A percentile compares a stretch with the other conserved stretches of the same genome.
Evolutionary conservation across 2,329 filamentous ascomycete species (phyloP).

Genomic region (Penicillium olsonii): DNA sequence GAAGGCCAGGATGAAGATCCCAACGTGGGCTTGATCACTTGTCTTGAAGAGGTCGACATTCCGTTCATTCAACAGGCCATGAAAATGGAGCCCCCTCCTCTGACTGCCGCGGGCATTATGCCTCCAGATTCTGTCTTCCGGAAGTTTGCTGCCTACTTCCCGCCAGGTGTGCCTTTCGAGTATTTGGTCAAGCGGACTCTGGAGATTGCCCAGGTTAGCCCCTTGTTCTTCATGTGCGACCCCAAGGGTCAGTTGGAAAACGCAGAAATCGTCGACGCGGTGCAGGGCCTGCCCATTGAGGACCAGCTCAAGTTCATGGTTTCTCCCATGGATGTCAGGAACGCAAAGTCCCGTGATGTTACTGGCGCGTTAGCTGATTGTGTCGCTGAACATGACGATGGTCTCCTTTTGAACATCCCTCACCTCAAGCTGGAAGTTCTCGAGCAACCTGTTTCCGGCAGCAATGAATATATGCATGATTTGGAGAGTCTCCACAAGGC

Average conservation of each 20-base stretch:
- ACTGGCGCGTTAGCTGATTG: slow-evolving; percentile 67
- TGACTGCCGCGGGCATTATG: slow-evolving; percentile 71
- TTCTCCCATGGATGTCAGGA: slow-evolving; percentile 65
- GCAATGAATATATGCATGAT: slow-evolving; percentile 61
- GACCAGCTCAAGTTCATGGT: slow-evolving; percentile 77
- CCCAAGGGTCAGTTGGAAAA: slow-evolving; percentile 64
- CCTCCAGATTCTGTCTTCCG: slow-evolving; percentile 72
- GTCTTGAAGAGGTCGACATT: slow-evolving; percentile 72
- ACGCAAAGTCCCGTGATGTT: slow-evolving; percentile 45
- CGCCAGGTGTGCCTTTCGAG: slow-evolving; percentile 74
- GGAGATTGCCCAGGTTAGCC: slow-evolving; percentile 65
- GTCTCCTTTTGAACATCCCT: slow-evolving; percentile 70
- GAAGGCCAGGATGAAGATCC: slow-evolving; percentile 19
- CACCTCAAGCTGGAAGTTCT: slow-evolving; percentile 73
- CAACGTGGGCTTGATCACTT: slow-evolving; percentile 73
- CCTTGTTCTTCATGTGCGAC: slow-evolving; percentile 70
- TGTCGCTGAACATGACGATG: slow-evolving; percentile 67
- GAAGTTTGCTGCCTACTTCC: slow-evolving; percentile 79
- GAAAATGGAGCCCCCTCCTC: slow-evolving; percentile 61
- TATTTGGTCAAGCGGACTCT: slow-evolving; percentile 77
- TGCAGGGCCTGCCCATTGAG: slow-evolving; percentile 64
- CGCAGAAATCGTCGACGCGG: slow-evolving; percentile 73
- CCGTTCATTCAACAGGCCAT: slow-evolving; percentile 64
- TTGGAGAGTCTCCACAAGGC: slow-evolving; percentile 80
- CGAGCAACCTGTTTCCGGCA: slow-evolving; percentile 54